Evolutionary conservation across 306 rosid species (phyloP), one percentile per base, ranked within the genome.

Genomic region (Gillenia trifoliata): DNA sequence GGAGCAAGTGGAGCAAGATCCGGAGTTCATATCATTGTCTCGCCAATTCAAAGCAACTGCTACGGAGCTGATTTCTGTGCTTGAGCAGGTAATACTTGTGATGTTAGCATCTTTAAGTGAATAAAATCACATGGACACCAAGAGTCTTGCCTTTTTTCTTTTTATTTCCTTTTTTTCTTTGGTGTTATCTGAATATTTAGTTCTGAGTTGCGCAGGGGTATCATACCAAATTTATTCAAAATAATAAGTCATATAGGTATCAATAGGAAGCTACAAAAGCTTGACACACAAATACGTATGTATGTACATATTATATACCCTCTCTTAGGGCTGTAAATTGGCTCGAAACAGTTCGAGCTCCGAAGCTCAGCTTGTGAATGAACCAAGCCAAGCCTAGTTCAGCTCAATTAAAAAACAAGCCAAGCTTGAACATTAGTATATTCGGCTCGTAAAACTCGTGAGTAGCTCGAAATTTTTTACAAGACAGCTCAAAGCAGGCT

Each of bases 1-100:
- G 97, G 99, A 94, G 84, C 97, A 79, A 79, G 95, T 92, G 83
- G 96, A 92, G 92, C 97, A 90, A 74, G 96, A 94, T 75, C 98
- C 96, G 0, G 96, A 92, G 55, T 94, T 86, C 83, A 83, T 90
- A 68, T 70, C 89, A 68, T 80, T 92, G 77, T 92, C 98, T 78
- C 97, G 97, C 63, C 96, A 90, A 73, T 94, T 94, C 77, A 94
- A 94, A 87, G 93, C 97, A 77, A 92, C 93, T 64, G 96, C 99
- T 34, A 82, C 86, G 80, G 98, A 90, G 85, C 91, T 94, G 71
- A 89, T 94, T 83, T 92, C 97, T 86, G 91, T 90, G 80, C 86
- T 94, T 66, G 99, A 94, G 86, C 99, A 90, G 99, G 99, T 94
- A 82, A 78, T 74, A 61, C n/a, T 56, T 75, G n/a, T 77, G 68